These are phyloP conservation scores for Strigomonas culicis DNA, from an alignment of 208 protist genomes.

Conservation along the genomic window DNA sequence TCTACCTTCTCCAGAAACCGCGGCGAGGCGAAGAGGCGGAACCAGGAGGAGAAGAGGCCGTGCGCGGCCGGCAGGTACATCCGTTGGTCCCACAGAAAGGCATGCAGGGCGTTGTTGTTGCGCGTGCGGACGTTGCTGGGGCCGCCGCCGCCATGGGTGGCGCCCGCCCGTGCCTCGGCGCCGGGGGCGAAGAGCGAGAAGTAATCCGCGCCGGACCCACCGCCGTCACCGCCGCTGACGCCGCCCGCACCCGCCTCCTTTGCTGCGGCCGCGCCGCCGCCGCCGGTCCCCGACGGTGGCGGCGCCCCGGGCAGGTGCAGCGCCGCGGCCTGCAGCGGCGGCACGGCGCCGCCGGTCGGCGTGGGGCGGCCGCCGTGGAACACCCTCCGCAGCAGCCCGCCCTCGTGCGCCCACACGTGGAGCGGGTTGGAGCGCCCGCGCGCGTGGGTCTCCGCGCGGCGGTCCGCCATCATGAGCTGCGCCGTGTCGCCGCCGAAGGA, in stretches of 20 bases:
- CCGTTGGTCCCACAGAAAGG: constrained; percentile 79
- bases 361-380: constrained; percentile 13
- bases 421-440: constrained; percentile 21
- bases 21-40: constrained; percentile 62
- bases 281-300: no score
- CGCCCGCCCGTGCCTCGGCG: background rate
- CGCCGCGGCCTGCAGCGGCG: no score
- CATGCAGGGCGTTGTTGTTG: constrained; percentile 66
- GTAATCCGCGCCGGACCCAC: background rate
- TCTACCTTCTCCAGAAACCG: constrained; percentile 87
- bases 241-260: no score
- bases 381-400: constrained; percentile 18
- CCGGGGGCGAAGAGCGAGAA: background rate
- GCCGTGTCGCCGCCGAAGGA: background rate
- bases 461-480: constrained; percentile 9
- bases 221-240: no score
- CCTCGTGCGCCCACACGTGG: constrained; percentile 35
- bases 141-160: background rate
- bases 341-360: no score
- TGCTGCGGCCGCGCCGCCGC: no score
- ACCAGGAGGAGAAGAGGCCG: constrained; percentile 41
- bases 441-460: constrained; percentile 11
- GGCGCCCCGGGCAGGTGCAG: no score
- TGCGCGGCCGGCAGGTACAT: constrained; percentile 43
- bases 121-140: constrained; percentile 34